phyloP scores from a whole-genome alignment of 345 rosid genomes.

The Noccaea caerulescens region DNA sequence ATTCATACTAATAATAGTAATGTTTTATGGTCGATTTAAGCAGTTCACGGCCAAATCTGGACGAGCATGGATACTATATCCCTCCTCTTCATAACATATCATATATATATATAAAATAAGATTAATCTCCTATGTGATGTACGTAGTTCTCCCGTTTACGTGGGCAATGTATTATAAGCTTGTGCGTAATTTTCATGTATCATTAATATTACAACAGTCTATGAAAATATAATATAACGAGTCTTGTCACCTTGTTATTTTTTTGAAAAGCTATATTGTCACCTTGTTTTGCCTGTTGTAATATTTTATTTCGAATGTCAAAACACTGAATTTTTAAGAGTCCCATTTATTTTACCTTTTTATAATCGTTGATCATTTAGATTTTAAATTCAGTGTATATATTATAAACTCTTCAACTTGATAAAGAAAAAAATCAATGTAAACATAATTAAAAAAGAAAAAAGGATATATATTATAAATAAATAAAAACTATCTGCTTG shows the following conservation, averaged over 20 bases:
- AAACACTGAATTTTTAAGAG: too few species aligned
- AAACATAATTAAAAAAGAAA: too few species aligned
- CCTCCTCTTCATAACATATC: slow-evolving; percentile 18
- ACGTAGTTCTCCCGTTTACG: not conserved
- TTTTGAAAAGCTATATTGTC: too few species aligned
- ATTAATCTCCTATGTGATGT: not conserved
- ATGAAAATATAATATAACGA: not conserved
- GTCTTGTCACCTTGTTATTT: not conserved
- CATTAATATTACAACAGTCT: not conserved
- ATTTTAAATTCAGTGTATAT: too few species aligned
- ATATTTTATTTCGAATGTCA: too few species aligned
- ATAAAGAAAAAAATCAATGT: too few species aligned
- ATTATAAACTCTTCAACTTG: too few species aligned
- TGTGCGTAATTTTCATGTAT: slow-evolving; percentile 9
- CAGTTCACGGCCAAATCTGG: slow-evolving; percentile 51
- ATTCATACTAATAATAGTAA: slow-evolving; percentile 53
- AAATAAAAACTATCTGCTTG: too few species aligned
- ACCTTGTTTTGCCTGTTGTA: not conserved
- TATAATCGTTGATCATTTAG: too few species aligned
- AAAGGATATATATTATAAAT: not conserved
- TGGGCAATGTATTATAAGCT: slow-evolving; percentile 1
- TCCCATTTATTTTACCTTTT: too few species aligned
- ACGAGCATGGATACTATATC: slow-evolving; percentile 54
- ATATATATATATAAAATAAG: not conserved
- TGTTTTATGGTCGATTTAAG: slow-evolving; percentile 69